A percentile compares a stretch with the other conserved stretches of the same genome.
Conservation (phyloP, 345 rosid species). For the Carallia pectinifolia region DNA sequence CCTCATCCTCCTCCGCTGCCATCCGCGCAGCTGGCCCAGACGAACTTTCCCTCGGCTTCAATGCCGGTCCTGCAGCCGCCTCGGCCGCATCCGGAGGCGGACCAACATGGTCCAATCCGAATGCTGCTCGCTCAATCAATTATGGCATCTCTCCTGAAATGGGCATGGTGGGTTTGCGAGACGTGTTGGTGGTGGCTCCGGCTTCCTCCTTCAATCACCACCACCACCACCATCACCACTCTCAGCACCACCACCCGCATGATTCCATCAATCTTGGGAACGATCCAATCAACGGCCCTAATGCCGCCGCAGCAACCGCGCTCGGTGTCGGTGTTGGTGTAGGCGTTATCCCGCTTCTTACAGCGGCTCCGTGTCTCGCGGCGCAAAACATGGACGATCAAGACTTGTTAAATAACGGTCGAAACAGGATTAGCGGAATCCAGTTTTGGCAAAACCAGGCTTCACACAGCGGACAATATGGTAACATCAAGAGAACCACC, state of each 20-base stretch:
- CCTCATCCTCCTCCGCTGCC: slow-evolving; percentile 52
- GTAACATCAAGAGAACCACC: slow-evolving; percentile 43
- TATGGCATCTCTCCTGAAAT: slow-evolving; percentile 65
- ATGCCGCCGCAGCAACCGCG: slow-evolving; percentile 45
- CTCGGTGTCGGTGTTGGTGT: slow-evolving; percentile 79
- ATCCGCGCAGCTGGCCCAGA: slow-evolving; percentile 60
- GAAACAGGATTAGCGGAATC: slow-evolving; percentile 46
- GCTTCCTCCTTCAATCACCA: slow-evolving; percentile 52
- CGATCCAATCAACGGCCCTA: slow-evolving; percentile 41
- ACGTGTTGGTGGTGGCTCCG: slow-evolving; percentile 77
- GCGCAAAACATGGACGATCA: slow-evolving; percentile 52
- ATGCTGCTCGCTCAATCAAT: slow-evolving; percentile 39
- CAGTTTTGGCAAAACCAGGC: slow-evolving; percentile 70
- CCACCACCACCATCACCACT: slow-evolving; percentile 44
- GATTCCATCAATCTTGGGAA: slow-evolving; percentile 25
- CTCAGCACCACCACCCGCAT: background rate
- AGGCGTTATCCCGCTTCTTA: slow-evolving; percentile 72
- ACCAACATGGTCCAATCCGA: slow-evolving; percentile 45
- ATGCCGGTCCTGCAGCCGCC: slow-evolving; percentile 64
- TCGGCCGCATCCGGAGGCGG: slow-evolving; percentile 22
- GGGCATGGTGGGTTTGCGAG: slow-evolving; percentile 80
- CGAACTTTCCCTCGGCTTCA: slow-evolving; percentile 97
- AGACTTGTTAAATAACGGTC: slow-evolving; percentile 35
- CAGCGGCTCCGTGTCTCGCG: slow-evolving; percentile 51
- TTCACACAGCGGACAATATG: slow-evolving; percentile 19